Evolutionary conservation across 371 early-diverging fungal genomes (phyloP).

Genomic region (Mucor velutinosus): DNA sequence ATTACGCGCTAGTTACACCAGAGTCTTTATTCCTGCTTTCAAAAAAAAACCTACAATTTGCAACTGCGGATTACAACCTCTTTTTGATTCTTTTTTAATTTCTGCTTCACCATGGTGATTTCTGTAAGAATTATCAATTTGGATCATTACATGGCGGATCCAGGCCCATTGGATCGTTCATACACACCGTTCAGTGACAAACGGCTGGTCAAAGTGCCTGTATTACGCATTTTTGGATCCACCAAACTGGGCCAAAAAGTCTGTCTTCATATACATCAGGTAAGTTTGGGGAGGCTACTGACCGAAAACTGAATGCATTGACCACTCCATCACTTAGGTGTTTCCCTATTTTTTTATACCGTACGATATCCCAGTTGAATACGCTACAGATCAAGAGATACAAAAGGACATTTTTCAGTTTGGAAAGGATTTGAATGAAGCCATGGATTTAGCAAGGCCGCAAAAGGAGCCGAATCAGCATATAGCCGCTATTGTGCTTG

Average conservation of each 20-base stretch:
- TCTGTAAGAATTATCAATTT: constrained; percentile 66
- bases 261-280: constrained; percentile 82
- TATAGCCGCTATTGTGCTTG: constrained; percentile 68
- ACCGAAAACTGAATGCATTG: not conserved
- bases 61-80: not conserved
- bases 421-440: constrained; percentile 74
- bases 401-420: constrained; percentile 62
- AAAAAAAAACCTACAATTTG: not conserved
- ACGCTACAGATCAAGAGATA: constrained; percentile 21
- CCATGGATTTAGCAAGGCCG: constrained; percentile 56
- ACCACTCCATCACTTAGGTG: constrained; percentile 34
- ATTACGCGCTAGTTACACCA: not conserved
- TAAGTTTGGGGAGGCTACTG: constrained; percentile 8
- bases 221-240: constrained; percentile 83
- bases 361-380: constrained; percentile 37
- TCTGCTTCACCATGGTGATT: constrained; percentile 20
- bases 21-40: not conserved
- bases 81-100: not conserved
- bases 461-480: constrained; percentile 44
- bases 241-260: constrained; percentile 73
- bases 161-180: constrained; percentile 57
- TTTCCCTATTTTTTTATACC: constrained; percentile 83
- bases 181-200: constrained; percentile 41
- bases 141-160: constrained; percentile 63
- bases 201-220: constrained; percentile 63